Percentiles rank a stretch among this genome's conserved stretches.
phyloP scores from a whole-genome alignment of 1,284 basidiomycete species.

The Cerioporus squamosus region DNA sequence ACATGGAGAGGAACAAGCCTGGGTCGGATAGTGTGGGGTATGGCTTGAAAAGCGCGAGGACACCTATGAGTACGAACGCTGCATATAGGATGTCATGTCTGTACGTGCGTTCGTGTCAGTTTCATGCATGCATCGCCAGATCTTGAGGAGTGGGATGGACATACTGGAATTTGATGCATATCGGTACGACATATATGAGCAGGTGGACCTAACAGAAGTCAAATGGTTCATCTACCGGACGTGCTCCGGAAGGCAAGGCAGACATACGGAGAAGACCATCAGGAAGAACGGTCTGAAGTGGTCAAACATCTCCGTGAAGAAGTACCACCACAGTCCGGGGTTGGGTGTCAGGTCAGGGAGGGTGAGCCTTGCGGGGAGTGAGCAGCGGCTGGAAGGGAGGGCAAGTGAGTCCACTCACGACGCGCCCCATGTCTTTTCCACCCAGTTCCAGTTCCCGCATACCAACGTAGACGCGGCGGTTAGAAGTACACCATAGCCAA shows the following conservation, averaged over 20 bases:
- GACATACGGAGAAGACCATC: constrained; percentile 88
- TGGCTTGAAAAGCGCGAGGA: constrained; percentile 87
- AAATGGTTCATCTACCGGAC: neutral
- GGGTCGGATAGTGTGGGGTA: constrained; percentile 93
- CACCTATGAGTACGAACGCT: constrained; percentile 75
- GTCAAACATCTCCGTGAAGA: constrained; percentile 99
- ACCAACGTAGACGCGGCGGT: constrained; percentile 54
- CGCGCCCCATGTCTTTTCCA: constrained; percentile 81
- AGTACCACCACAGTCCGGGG: constrained; percentile 98
- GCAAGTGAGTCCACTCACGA: constrained; percentile 56
- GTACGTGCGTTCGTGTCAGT: neutral
- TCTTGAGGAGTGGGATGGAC: constrained; percentile 29
- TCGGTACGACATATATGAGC: constrained; percentile 81
- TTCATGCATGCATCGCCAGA: neutral
- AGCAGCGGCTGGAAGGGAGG: neutral
- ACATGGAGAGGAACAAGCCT: constrained; percentile 83
- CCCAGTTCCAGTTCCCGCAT: constrained; percentile 67
- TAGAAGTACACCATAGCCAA: constrained; percentile 53
- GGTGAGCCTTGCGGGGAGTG: constrained; percentile 28
- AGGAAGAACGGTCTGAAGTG: constrained; percentile 96
- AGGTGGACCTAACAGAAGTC: constrained; percentile 69
- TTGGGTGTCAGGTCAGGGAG: constrained; percentile 92
- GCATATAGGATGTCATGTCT: constrained; percentile 90
- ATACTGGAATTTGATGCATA: constrained; percentile 88
- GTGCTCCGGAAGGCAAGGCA: neutral